phyloP scores from a whole-genome alignment of 2,329 filamentous ascomycete species.

The Nemania bipapillata region DNA sequence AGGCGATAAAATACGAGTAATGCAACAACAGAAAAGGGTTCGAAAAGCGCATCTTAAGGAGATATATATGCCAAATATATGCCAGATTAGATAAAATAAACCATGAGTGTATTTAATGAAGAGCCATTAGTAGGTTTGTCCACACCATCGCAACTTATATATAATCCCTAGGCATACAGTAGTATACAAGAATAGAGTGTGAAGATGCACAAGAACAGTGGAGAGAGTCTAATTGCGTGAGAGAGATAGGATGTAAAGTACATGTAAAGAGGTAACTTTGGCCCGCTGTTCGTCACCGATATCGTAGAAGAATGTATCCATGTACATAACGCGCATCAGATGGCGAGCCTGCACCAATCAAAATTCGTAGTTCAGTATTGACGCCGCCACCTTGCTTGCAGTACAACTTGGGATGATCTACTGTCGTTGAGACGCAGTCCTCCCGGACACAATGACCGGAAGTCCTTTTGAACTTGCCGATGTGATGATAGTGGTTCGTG shows the following conservation, averaged over 20 bases:
- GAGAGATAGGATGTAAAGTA: background rate
- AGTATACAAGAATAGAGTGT: background rate
- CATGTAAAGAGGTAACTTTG: background rate
- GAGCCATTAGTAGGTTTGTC: background rate
- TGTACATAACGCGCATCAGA: conserved; percentile 2
- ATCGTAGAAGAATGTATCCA: conserved; percentile 11
- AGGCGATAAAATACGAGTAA: conserved; percentile 1
- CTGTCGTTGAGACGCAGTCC: background rate
- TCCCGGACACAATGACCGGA: background rate
- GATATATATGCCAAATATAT: conserved; percentile 12
- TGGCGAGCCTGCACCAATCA: conserved; percentile 23
- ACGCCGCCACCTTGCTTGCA: conserved; percentile 2
- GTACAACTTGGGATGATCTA: background rate
- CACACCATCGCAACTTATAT: conserved; percentile 1
- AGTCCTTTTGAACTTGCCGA: conserved; percentile 8
- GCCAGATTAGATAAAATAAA: conserved; percentile 1
- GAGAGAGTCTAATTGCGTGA: background rate
- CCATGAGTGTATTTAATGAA: background rate
- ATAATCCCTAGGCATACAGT: background rate
- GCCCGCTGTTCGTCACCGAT: conserved; percentile 13
- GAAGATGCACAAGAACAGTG: conserved; percentile 11
- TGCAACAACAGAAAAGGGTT: conserved; percentile 1
- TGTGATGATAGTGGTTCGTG: conserved; percentile 1
- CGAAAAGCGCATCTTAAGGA: conserved; percentile 23
- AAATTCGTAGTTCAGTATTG: background rate